These are phyloP conservation scores for carrot (Daucus carota) DNA, from an alignment of 129 eudicot species.

Conservation along the genomic window DH1_v3.0 NC_030382.2:51358501-51359000, in stretches of 20 bases:
- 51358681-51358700: slow-evolving; percentile 51
- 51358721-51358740: slow-evolving; percentile 29
- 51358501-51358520: neutral
- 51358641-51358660: slow-evolving; percentile 31
- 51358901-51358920: neutral
- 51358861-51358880: too few species aligned
- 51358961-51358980: neutral
- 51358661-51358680: slow-evolving; percentile 62
- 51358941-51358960: neutral
- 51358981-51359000: neutral
- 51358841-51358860: neutral
- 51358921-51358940: neutral
- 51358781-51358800: neutral
- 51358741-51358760: slow-evolving; percentile 39
- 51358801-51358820: neutral
- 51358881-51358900: neutral
- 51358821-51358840: neutral
- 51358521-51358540: slow-evolving; percentile 4
- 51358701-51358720: slow-evolving; percentile 31
- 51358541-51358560: slow-evolving; percentile 8
- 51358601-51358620: slow-evolving; percentile 9
- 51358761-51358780: slow-evolving; percentile 27
- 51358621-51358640: slow-evolving; percentile 8
- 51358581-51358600: neutral
- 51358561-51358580: neutral